Base-by-base conservation (phyloP, 2,329 filamentous ascomycete genomes). In the Bimuria novae-zelandiae region DNA sequence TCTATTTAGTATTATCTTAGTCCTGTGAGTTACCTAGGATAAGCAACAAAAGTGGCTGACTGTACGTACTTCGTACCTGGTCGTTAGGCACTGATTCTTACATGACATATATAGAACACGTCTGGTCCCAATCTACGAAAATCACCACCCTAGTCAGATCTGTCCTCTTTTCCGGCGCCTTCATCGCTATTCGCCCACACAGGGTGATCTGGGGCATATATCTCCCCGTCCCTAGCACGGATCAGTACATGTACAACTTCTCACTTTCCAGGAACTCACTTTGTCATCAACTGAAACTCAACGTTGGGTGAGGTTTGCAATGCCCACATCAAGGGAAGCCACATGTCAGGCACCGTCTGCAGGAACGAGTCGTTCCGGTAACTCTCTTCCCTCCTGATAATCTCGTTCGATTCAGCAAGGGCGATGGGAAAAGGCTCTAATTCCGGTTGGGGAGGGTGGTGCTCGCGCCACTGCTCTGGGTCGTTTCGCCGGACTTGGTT, bases 391-490 rank as follows among this genome's bases (percentile, higher is more conserved):
- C 59, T 59, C n/a, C 60, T 52, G 4, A 69, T 55, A 0, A 61
- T 39, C 1, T 60, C 54, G 2, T 60, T 61, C 43, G 68, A 60
- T 1, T 46, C 57, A 7, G 22, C 19, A 3, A 64, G 44, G 23
- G 52, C 41, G 2, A 39, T 40, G 3, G 46, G 8, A 0, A 21
- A 1, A 30, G 59, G 46, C 45, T 65, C 62, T 2, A 33, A 48
- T 8, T 52, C 48, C 1, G 51, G 43, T 1, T 49, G 43, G 19
- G 30, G 53, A 11, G 36, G 54, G 2, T 21, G 27, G 40, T 68
- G 64, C 12, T 49, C 43, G 7, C 57, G 67, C 63, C 62, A 64
- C 10, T 60, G 64, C 7, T 63, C 65, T 8, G 67, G 67, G 48
- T 71, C 67, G 16, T 65, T 62, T 2, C 25, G 47, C 7, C 62